These are phyloP conservation scores for Collybiopsis confluens DNA, from an alignment of 768 basidiomycete genomes.

Conservation along the genomic window DNA sequence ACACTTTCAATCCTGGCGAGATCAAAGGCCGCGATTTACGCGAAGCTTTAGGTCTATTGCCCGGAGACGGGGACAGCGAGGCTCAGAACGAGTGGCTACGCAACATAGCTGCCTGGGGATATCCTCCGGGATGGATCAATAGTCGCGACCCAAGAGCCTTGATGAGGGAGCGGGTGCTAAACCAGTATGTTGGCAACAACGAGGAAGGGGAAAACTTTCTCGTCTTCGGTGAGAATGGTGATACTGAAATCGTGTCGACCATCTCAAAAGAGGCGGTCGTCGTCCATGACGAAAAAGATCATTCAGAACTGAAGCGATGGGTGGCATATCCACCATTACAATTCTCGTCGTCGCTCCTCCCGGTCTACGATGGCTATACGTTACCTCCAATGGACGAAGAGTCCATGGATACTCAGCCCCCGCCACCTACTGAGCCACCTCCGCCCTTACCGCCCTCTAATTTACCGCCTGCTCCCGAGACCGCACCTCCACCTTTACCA, in stretches of 20 bases:
- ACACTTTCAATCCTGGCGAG: slow-evolving; percentile 54
- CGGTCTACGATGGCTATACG: slow-evolving; percentile 39
- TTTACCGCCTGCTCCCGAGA: slow-evolving; percentile 18
- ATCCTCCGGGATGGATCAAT: slow-evolving; percentile 68
- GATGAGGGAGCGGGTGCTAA: slow-evolving; percentile 44
- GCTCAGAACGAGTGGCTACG: slow-evolving; percentile 42
- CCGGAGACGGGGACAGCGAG: slow-evolving; percentile 19
- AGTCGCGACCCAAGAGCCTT: slow-evolving; percentile 47
- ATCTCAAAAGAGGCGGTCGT: slow-evolving; percentile 3
- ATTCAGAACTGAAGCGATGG: slow-evolving; percentile 41
- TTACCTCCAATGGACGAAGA: slow-evolving; percentile 28
- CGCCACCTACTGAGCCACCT: slow-evolving; percentile 12
- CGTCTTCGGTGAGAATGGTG: slow-evolving; percentile 33
- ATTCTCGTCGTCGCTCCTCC: slow-evolving; percentile 55
- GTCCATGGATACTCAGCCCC: background rate
- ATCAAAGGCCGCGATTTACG: slow-evolving; percentile 45
- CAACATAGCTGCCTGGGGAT: slow-evolving; percentile 70
- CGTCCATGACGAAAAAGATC: background rate
- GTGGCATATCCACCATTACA: slow-evolving; percentile 55
- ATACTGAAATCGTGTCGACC: slow-evolving; percentile 9
- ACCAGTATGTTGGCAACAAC: slow-evolving; percentile 27
- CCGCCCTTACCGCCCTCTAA: slow-evolving; percentile 35
- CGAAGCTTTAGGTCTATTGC: slow-evolving; percentile 45
- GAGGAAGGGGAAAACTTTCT: slow-evolving; percentile 22
- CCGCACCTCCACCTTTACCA: slow-evolving; percentile 3